These are phyloP conservation scores for Penicillium glabrum DNA, from an alignment of 2,329 filamentous ascomycete genomes.

Conservation along the genomic window DNA sequence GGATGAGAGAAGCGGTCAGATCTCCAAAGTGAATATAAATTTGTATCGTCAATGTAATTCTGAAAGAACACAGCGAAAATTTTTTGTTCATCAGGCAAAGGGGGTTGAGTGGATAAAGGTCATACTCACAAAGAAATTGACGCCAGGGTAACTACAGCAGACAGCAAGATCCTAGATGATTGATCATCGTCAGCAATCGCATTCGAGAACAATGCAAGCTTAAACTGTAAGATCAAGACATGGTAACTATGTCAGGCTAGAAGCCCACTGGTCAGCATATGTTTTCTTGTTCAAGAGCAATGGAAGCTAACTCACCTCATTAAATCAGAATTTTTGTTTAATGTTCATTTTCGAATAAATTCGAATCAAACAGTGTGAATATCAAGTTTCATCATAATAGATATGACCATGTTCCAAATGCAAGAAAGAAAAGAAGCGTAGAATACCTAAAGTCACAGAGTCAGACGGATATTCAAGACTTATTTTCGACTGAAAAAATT, in stretches of 20 bases:
- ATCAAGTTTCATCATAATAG: slow-evolving; percentile 62
- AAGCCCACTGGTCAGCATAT: slow-evolving; percentile 34
- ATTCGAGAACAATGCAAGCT: slow-evolving; percentile 22
- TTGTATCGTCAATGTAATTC: slow-evolving; percentile 60
- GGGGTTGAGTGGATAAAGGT: slow-evolving; percentile 4
- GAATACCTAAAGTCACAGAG: slow-evolving; percentile 26
- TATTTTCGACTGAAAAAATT: slow-evolving; percentile 6
- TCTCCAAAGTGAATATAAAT: slow-evolving; percentile 63
- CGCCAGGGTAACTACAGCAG: slow-evolving; percentile 1
- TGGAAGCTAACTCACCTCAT: slow-evolving; percentile 53
- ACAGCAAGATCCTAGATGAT: slow-evolving; percentile 16
- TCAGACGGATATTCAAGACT: slow-evolving; percentile 20
- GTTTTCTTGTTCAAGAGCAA: background rate
- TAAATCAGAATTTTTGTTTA: slow-evolving; percentile 70
- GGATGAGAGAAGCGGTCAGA: slow-evolving; percentile 46
- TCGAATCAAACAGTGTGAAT: slow-evolving; percentile 71
- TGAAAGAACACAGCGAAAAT: slow-evolving; percentile 66
- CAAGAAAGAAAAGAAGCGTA: slow-evolving; percentile 8
- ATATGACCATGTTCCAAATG: slow-evolving; percentile 34
- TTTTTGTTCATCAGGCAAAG: slow-evolving; percentile 56
- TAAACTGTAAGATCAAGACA: slow-evolving; percentile 26
- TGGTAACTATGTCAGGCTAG: slow-evolving; percentile 45
- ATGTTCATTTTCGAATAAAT: slow-evolving; percentile 58
- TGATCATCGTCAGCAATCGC: slow-evolving; percentile 28
- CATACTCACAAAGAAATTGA: slow-evolving; percentile 23